Conservation (phyloP, 805 yeast species). For the Metschnikowia koreensis region DNA sequence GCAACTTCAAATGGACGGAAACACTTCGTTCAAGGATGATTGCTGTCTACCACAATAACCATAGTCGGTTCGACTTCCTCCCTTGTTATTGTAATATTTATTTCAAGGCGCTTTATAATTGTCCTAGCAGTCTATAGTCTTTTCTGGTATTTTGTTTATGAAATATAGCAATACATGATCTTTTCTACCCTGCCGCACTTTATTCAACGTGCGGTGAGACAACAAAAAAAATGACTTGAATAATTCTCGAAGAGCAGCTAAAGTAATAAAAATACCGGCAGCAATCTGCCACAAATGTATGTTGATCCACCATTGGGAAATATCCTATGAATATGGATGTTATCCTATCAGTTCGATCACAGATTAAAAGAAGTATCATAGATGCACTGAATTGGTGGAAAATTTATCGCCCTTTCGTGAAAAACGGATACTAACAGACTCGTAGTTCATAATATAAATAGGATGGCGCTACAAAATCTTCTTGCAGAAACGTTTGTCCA, state of each 20-base stretch:
- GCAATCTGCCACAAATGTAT: slow-evolving; percentile 1
- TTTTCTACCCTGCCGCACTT: too few relatives aligned
- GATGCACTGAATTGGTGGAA: slow-evolving; percentile 26
- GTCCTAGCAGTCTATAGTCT: too few relatives aligned
- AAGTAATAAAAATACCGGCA: background rate
- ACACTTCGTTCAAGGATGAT: background rate
- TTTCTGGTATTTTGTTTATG: too few relatives aligned
- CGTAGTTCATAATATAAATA: background rate
- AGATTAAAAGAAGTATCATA: slow-evolving; percentile 16
- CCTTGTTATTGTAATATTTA: too few relatives aligned
- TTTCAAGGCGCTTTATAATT: too few relatives aligned
- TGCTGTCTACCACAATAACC: background rate
- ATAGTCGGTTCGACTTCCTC: too few relatives aligned
- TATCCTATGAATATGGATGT: background rate
- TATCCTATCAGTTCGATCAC: slow-evolving; percentile 8
- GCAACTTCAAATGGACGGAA: background rate
- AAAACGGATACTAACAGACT: slow-evolving; percentile 28
- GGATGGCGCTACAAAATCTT: slow-evolving; percentile 8
- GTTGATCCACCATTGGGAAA: slow-evolving; percentile 5
- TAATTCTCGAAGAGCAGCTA: too few relatives aligned
- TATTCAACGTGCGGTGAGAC: background rate
- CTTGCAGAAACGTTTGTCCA: slow-evolving; percentile 20
- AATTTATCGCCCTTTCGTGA: slow-evolving; percentile 22
- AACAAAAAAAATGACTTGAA: too few relatives aligned
- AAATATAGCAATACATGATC: too few relatives aligned